A percentile compares a stretch with the other conserved stretches of the same genome.
Evolutionary conservation across 1,139 yeast genomes (phyloP).

Genomic region (Blastobotrys petasosporus): DNA sequence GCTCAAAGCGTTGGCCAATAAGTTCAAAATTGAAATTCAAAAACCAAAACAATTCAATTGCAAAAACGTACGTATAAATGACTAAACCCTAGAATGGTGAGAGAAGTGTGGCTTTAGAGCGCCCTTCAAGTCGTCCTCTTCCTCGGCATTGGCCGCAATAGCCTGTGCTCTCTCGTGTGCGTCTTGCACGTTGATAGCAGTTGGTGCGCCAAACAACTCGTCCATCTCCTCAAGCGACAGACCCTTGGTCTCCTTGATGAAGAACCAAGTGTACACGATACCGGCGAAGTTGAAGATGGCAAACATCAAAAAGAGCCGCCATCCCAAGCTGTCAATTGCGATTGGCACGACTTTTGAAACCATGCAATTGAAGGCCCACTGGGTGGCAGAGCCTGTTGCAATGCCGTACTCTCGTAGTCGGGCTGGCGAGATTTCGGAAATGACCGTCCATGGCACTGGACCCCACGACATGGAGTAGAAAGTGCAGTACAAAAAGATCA

Average conservation of each 20-base stretch:
- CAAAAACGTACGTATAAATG: too few relatives aligned
- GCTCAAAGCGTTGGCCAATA: too few relatives aligned
- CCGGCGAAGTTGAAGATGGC: slow-evolving; percentile 18
- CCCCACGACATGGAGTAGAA: slow-evolving; percentile 38
- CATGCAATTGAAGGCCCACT: slow-evolving; percentile 44
- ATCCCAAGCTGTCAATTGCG: slow-evolving; percentile 14
- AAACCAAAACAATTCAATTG: too few relatives aligned
- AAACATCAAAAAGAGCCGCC: slow-evolving; percentile 19
- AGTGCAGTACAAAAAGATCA: slow-evolving; percentile 35
- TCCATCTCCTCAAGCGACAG: slow-evolving; percentile 63
- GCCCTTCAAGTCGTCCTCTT: background rate
- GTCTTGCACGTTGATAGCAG: slow-evolving; percentile 11
- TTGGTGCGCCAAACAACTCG: slow-evolving; percentile 37
- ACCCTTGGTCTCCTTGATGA: slow-evolving; percentile 62
- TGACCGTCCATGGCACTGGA: slow-evolving; percentile 38
- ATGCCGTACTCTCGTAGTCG: slow-evolving; percentile 47
- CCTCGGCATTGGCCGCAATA: slow-evolving; percentile 9
- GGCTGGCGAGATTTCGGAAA: slow-evolving; percentile 48
- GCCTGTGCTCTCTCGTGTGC: slow-evolving; percentile 9
- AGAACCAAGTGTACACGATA: slow-evolving; percentile 41
- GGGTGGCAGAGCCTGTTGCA: slow-evolving; percentile 45
- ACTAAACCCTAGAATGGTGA: slow-evolving; percentile 5
- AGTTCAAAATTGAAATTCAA: too few relatives aligned
- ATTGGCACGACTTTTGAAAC: slow-evolving; percentile 32
- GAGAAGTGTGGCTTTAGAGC: slow-evolving; percentile 1